Evolutionary conservation across 495 filamentous ascomycete species (phyloP).

Genomic region (Lindgomyces ingoldianus): DNA sequence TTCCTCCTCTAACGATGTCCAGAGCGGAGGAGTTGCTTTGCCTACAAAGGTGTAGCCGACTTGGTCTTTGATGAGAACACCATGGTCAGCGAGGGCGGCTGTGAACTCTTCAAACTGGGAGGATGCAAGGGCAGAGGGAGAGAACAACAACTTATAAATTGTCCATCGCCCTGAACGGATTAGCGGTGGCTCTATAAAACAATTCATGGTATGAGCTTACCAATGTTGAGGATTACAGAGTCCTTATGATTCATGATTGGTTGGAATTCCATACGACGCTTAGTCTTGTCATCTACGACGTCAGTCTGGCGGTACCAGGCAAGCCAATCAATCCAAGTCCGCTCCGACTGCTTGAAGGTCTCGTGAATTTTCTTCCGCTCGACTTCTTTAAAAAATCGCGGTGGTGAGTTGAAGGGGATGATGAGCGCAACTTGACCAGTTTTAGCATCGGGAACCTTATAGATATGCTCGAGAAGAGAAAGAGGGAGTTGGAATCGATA

Average conservation of each 20-base stretch:
- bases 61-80: conserved; percentile 50
- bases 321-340: conserved; percentile 65
- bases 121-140: conserved; percentile 32
- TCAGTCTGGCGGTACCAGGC: conserved; percentile 76
- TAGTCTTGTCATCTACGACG: conserved; percentile 54
- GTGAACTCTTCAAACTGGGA: conserved; percentile 42
- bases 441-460: conserved; percentile 47
- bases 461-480: conserved; percentile 58
- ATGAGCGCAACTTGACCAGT: conserved; percentile 49
- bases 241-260: conserved; percentile 59
- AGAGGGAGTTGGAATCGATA: conserved; percentile 67
- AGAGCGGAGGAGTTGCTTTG: conserved; percentile 46
- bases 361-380: conserved; percentile 41
- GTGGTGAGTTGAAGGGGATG: conserved; percentile 64
- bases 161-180: conserved; percentile 62
- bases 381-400: conserved; percentile 62
- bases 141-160: conserved; percentile 61
- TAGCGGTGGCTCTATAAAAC: conserved; percentile 45
- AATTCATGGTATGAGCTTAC: conserved; percentile 47
- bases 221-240: conserved; percentile 71
- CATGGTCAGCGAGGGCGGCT: conserved; percentile 65
- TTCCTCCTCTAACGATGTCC: conserved; percentile 43
- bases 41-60: conserved; percentile 40
- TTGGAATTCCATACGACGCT: conserved; percentile 37
- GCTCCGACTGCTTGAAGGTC: conserved; percentile 43